These are phyloP conservation scores for Ceratobasidium sp. DNA, from an alignment of 1,284 basidiomycete genomes.

Conservation along the genomic window DNA sequence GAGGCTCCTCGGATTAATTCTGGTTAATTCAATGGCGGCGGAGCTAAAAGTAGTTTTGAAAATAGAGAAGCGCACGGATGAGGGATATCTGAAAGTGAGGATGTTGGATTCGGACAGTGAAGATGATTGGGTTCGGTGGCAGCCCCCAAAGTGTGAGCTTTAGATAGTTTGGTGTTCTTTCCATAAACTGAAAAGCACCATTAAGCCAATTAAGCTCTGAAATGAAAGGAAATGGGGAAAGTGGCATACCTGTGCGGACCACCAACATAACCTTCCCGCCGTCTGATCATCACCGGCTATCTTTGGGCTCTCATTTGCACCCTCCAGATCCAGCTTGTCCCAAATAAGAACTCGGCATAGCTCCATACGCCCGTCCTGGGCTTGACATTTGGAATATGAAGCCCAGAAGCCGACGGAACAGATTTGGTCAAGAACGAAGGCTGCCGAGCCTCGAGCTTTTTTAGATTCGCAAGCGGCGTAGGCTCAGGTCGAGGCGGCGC, in stretches of 20 bases:
- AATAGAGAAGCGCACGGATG: conserved; percentile 10
- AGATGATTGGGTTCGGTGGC: neutral
- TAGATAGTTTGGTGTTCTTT: conserved; percentile 1
- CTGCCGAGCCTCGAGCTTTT: neutral
- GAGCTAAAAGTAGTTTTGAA: neutral
- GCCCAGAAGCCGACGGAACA: neutral
- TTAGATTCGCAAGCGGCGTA: neutral
- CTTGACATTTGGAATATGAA: neutral
- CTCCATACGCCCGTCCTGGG: conserved; percentile 15
- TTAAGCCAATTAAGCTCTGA: too few relatives aligned
- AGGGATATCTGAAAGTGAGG: conserved; percentile 16
- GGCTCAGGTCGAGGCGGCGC: neutral
- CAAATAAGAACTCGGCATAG: conserved; percentile 15
- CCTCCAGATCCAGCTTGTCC: neutral
- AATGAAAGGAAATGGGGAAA: neutral
- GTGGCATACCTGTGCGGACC: conserved; percentile 28
- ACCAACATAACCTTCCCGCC: conserved; percentile 21
- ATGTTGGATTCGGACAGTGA: conserved; percentile 30
- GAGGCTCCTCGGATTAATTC: neutral
- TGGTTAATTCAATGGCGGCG: neutral
- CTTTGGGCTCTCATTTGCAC: neutral
- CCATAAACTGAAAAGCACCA: neutral
- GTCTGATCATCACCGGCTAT: neutral
- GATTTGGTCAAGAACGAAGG: conserved; percentile 29
- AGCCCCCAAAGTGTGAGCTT: neutral